Evolutionary conservation across 805 yeast species (phyloP).

Genomic region (Pichia heedii): DNA sequence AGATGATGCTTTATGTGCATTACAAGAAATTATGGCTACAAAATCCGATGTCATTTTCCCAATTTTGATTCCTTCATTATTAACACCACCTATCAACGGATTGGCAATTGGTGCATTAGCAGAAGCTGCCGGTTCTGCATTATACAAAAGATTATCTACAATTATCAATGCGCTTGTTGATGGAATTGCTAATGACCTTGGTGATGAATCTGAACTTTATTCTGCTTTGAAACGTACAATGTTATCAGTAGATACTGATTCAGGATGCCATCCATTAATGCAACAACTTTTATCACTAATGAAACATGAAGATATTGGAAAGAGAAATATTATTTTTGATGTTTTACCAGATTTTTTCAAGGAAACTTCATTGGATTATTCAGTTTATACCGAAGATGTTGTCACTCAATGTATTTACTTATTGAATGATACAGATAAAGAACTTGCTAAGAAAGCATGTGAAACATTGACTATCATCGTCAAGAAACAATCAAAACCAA

Average conservation of each 20-base stretch:
- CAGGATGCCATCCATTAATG: constrained; percentile 77
- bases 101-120: constrained; percentile 79
- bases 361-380: constrained; percentile 56
- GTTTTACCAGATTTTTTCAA: constrained; percentile 68
- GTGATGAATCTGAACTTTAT: constrained; percentile 33
- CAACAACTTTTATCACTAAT: constrained; percentile 70
- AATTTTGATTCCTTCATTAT: constrained; percentile 74
- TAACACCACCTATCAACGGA: constrained; percentile 83
- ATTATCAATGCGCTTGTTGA: constrained; percentile 69
- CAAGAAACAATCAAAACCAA: constrained; percentile 64
- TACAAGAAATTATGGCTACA: constrained; percentile 85
- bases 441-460: constrained; percentile 57
- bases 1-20: constrained; percentile 74
- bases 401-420: constrained; percentile 59
- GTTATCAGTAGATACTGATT: constrained; percentile 62
- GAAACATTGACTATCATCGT: constrained; percentile 58
- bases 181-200: constrained; percentile 35
- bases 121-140: constrained; percentile 78
- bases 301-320: constrained; percentile 62
- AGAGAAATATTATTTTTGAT: constrained; percentile 53
- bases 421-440: constrained; percentile 59
- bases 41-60: constrained; percentile 92
- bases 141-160: constrained; percentile 60
- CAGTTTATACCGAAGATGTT: constrained; percentile 67
- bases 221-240: constrained; percentile 61